Percentiles rank a stretch among this genome's conserved stretches.
Conservation (phyloP, 2,329 filamentous ascomycete genomes). For the Hymenoscyphus infarciens region DNA sequence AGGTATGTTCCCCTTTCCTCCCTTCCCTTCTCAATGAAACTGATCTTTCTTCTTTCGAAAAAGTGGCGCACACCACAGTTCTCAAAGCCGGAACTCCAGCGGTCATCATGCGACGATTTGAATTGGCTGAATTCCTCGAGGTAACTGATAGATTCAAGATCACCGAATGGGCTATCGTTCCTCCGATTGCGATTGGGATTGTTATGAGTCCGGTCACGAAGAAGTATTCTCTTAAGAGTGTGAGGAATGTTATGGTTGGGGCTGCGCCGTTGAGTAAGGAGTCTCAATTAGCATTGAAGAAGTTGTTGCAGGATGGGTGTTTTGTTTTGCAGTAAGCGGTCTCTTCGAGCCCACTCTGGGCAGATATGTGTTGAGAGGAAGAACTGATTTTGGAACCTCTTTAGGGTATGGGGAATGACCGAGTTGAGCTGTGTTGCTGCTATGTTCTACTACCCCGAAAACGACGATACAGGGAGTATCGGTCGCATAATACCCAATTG, state of each 20-base stretch:
- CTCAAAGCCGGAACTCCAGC: conserved; percentile 22
- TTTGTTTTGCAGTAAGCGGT: not conserved
- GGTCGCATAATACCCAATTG: conserved; percentile 42
- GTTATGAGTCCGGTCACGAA: conserved; percentile 26
- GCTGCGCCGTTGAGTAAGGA: conserved; percentile 46
- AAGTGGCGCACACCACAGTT: conserved; percentile 63
- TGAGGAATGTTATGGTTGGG: conserved; percentile 41
- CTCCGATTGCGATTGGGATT: conserved; percentile 70
- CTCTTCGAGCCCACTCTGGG: not conserved
- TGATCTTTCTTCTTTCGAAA: conserved; percentile 35
- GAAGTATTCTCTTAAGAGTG: conserved; percentile 53
- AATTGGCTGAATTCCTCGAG: conserved; percentile 67
- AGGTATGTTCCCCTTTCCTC: conserved; percentile 28
- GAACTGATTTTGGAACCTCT: not conserved
- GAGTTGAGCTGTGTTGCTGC: conserved; percentile 36
- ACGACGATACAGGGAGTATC: conserved; percentile 44
- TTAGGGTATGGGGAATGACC: conserved; percentile 50
- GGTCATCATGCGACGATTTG: conserved; percentile 68
- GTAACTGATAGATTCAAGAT: conserved; percentile 66
- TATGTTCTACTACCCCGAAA: conserved; percentile 45
- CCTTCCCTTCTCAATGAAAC: not conserved
- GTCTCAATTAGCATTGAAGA: conserved; percentile 40
- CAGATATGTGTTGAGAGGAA: not conserved
- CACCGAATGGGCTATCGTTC: conserved; percentile 64
- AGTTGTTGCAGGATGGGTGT: conserved; percentile 36